phyloP scores from a whole-genome alignment of 2,329 filamentous ascomycete genomes.

The Coniella lustricola region DNA sequence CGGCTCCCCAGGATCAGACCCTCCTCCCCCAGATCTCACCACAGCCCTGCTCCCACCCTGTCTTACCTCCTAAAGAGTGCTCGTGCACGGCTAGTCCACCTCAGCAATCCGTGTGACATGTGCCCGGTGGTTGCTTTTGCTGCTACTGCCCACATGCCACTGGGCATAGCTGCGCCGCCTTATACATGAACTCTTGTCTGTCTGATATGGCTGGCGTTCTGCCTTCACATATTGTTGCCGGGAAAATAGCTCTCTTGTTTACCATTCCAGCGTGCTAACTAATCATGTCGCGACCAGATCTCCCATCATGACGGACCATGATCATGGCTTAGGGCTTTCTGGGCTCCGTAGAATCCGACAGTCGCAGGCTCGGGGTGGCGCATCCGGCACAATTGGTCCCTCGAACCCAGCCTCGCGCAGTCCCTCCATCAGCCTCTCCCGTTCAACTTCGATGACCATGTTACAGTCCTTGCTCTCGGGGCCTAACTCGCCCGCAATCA shows the following conservation, averaged over 20 bases:
- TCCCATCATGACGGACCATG: conserved; percentile 75
- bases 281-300: conserved; percentile 46
- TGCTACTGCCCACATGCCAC: neutral
- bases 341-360: conserved; percentile 92
- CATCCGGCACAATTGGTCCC: conserved; percentile 52
- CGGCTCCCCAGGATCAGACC: conserved; percentile 6
- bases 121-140: neutral
- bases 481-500: conserved; percentile 64
- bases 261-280: conserved; percentile 13
- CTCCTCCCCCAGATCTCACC: neutral
- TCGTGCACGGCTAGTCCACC: conserved; percentile 2
- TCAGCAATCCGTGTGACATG: conserved; percentile 19
- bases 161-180: conserved; percentile 4
- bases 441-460: conserved; percentile 65
- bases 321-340: conserved; percentile 77
- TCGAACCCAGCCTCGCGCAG: conserved; percentile 58
- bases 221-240: conserved; percentile 11
- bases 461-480: conserved; percentile 54
- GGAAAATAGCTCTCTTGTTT: conserved; percentile 15
- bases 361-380: conserved; percentile 61
- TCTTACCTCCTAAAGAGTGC: conserved; percentile 1
- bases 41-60: neutral
- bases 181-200: conserved; percentile 4
- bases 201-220: conserved; percentile 12
- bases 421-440: conserved; percentile 49